Base-by-base conservation (phyloP, 2,329 filamentous ascomycete species). In the Ceratocystis alfenasii region DNA sequence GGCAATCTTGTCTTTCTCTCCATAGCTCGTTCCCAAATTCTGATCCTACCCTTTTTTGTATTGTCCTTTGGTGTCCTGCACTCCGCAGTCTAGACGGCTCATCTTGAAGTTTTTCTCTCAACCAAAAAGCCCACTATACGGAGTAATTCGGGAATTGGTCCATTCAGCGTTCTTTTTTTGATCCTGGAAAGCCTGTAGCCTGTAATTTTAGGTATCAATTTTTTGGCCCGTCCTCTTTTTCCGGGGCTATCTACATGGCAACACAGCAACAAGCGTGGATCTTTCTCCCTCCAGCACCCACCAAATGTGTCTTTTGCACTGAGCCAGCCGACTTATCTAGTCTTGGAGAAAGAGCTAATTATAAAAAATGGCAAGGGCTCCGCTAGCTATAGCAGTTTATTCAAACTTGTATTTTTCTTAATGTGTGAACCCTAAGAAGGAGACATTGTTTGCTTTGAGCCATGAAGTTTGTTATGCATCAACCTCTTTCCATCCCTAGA, bases 181-280 rank as follows among this genome's bases (percentile, higher is more conserved):
- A 8, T n/a, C 64, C 60, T 60, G 63, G 22, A 41, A 41, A 45
- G 63, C 66, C 66, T 67, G 63, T 65, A 67, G 63, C 66, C 66
- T 67, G 63, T 67, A 67, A 67, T 63, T 65, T 67, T 67, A 67
- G 66, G 66, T 65, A 44, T 65, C 66, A 67, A 67, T 30, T 67
- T 41, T 36, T 15, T 41, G 36, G 10, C 10, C 63, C 63, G 48
- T 17, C 36, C 50, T 48, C 55, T 65, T 41, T 36, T 67, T 63
- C 25, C 7, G 28, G 55, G 55, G 55, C 55, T 25, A 50, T n/a
- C 22, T 59, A 36, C 17, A 59, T 33, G 53, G 36, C 60, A 66
- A 50, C 50, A 12, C 36, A 12, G 36, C 60, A 48, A 41, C 22
- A 28, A 20, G 48, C 65, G 46, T 66, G 61, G 41, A 60, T 63